Conservation (phyloP, 1,284 basidiomycete genomes). For the Meripilus lineatus region DNA sequence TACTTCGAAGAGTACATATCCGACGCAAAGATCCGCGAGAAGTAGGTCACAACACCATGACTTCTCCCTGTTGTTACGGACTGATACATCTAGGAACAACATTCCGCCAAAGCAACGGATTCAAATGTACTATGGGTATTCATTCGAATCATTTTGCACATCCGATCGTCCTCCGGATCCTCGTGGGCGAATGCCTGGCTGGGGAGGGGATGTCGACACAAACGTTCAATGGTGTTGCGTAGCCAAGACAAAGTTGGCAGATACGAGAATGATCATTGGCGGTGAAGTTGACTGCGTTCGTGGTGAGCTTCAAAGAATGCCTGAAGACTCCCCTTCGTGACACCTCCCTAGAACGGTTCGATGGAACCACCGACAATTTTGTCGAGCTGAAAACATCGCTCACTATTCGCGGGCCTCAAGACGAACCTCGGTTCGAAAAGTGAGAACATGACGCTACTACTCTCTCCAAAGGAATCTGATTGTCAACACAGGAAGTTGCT, state of each 20-base stretch:
- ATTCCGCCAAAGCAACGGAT: slow-evolving; percentile 53
- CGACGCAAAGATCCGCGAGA: slow-evolving; percentile 52
- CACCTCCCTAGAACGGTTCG: slow-evolving; percentile 43
- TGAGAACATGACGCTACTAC: slow-evolving; percentile 29
- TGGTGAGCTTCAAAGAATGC: slow-evolving; percentile 39
- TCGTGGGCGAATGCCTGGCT: slow-evolving; percentile 42
- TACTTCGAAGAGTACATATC: slow-evolving; percentile 82
- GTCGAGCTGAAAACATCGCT: slow-evolving; percentile 95
- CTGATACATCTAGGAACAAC: slow-evolving; percentile 46
- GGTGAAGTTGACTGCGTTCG: slow-evolving; percentile 95
- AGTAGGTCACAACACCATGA: slow-evolving; percentile 38
- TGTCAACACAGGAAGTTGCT: slow-evolving; percentile 78
- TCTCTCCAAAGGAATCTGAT: not conserved
- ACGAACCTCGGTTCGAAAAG: slow-evolving; percentile 82
- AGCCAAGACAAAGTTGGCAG: slow-evolving; percentile 84
- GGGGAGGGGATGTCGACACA: slow-evolving; percentile 88
- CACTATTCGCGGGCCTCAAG: slow-evolving; percentile 62
- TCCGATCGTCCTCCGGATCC: slow-evolving; percentile 29
- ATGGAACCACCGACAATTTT: slow-evolving; percentile 57
- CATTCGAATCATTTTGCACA: slow-evolving; percentile 87
- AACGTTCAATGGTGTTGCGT: slow-evolving; percentile 97
- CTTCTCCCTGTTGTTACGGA: not conserved
- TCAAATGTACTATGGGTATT: slow-evolving; percentile 74
- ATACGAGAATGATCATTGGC: slow-evolving; percentile 79
- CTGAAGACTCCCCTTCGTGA: not conserved